phyloP scores from a whole-genome alignment of 208 protist genomes.

The Crithidia brevicula region DNA sequence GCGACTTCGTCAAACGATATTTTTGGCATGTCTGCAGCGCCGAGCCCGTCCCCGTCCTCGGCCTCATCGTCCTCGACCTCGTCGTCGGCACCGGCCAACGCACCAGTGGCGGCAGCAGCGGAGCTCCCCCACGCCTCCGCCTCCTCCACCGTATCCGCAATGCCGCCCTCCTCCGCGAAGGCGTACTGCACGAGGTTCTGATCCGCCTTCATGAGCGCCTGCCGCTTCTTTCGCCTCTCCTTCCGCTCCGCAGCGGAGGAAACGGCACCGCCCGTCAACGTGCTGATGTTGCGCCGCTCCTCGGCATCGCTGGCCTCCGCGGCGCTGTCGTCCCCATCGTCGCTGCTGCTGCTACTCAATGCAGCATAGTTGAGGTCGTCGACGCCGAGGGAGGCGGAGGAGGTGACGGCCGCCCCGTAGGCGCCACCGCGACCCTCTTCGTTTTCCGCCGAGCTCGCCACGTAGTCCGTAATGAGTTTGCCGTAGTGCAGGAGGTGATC shows the following conservation, averaged over 20 bases:
- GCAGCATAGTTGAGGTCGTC: slow-evolving; percentile 38
- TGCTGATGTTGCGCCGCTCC: slow-evolving; percentile 26
- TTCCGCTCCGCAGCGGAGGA: slow-evolving; percentile 19
- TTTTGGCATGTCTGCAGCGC: slow-evolving; percentile 1
- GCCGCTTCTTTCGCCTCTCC: slow-evolving; percentile 33
- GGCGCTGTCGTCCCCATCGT: slow-evolving; percentile 11
- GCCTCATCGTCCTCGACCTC: slow-evolving; percentile 31
- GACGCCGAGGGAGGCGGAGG: slow-evolving; percentile 17
- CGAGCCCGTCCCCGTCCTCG: slow-evolving; percentile 32
- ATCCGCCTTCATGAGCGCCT: slow-evolving; percentile 39
- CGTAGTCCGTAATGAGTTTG: slow-evolving; percentile 85
- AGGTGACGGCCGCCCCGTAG: slow-evolving; percentile 11
- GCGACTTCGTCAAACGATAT: slow-evolving; percentile 84
- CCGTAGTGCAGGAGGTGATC: slow-evolving; percentile 76
- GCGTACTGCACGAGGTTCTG: slow-evolving; percentile 63
- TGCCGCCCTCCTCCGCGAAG: slow-evolving; percentile 51
- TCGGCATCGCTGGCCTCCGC: slow-evolving; percentile 32
- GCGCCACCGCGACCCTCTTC: slow-evolving; percentile 6
- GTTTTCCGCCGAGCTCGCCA: slow-evolving; percentile 34
- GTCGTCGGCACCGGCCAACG: slow-evolving; percentile 4
- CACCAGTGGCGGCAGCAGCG: neutral
- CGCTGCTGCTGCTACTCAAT: slow-evolving; percentile 31
- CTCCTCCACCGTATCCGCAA: slow-evolving; percentile 33
- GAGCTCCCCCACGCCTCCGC: slow-evolving; percentile 15
- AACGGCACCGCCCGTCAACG: slow-evolving; percentile 34